Base-by-base conservation (phyloP, 805 yeast genomes). In the Grigorovia yakushimaensis region DNA sequence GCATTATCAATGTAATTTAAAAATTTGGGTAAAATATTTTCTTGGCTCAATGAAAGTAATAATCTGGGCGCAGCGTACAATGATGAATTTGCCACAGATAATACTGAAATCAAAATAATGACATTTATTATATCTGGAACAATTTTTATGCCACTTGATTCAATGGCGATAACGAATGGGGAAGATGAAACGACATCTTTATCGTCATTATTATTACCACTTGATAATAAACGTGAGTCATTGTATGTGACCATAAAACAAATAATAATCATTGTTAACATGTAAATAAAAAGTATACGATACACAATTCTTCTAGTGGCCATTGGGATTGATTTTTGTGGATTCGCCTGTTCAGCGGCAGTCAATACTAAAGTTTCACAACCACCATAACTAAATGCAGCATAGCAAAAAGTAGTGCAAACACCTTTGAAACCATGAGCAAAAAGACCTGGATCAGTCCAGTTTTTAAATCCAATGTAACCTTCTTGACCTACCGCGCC, bases 171-270 rank as follows among this genome's bases (percentile, higher is more conserved):
- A 41, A 73, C 78, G 49, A 74, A 73, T 8, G 79, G 79, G 1
- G 77, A 74, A 5, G 39, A 39, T 5, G 46, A 38, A 11, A 23
- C 35, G 7, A 43, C 35, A 36, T 79, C 80, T 49, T 74, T 73
- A 23, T 60, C 20, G 15, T 41, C 49, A 24, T 66, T 62, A 4
- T 11, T 33, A 33, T 33, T 33, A 33, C 77, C 18, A 81, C 82
- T 27, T 21, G 65, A 73, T 21, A 72, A 57, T 47, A 73, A 60
- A 33, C 73, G 64, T 1, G 61, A 55, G 50, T 78, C 75, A 49
- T 69, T 70, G 60, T 73, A 82, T 15, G 91, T 89, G n/a, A 86
- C 93, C 49, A 86, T 69, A 55, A 83, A 78, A 35, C 88, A 82
- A 57, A 72, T 78, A 50, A 74, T 70, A 45, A 64, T 78, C 57